These are phyloP conservation scores for Dactylellina drechsleri DNA, from an alignment of 2,329 filamentous ascomycete species.

Conservation along the genomic window DNA sequence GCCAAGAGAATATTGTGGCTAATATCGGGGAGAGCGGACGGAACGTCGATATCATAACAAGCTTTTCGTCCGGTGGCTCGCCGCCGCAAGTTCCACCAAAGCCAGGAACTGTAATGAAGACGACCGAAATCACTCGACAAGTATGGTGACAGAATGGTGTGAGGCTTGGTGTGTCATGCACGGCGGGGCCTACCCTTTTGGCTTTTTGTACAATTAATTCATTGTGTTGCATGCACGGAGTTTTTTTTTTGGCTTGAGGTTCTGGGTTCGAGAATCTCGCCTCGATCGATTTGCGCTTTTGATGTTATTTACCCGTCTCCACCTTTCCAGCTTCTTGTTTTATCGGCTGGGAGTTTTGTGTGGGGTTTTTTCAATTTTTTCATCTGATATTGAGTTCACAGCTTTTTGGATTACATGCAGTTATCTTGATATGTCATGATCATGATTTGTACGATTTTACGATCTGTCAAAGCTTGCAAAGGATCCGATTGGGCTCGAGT, in stretches of 20 bases:
- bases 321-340: not conserved
- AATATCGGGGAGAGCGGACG: constrained; percentile 3
- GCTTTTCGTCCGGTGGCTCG: constrained; percentile 29
- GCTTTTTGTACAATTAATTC: not conserved
- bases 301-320: constrained; percentile 15
- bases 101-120: constrained; percentile 11
- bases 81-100: constrained; percentile 35
- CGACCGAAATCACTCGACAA: constrained; percentile 18
- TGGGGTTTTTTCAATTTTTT: constrained; percentile 28
- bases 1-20: constrained; percentile 47
- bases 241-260: constrained; percentile 39
- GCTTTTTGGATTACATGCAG: not conserved
- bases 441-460: constrained; percentile 37
- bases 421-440: not conserved
- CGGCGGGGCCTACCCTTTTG: no score
- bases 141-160: constrained; percentile 39
- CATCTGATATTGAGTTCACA: not conserved
- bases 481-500: no score
- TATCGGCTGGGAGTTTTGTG: constrained; percentile 9
- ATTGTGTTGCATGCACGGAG: constrained; percentile 18
- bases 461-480: not conserved
- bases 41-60: constrained; percentile 36
- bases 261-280: constrained; percentile 29
- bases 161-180: not conserved
- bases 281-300: constrained; percentile 30